Conservation (phyloP, 495 filamentous ascomycete species). For the Xylaria curta region DNA sequence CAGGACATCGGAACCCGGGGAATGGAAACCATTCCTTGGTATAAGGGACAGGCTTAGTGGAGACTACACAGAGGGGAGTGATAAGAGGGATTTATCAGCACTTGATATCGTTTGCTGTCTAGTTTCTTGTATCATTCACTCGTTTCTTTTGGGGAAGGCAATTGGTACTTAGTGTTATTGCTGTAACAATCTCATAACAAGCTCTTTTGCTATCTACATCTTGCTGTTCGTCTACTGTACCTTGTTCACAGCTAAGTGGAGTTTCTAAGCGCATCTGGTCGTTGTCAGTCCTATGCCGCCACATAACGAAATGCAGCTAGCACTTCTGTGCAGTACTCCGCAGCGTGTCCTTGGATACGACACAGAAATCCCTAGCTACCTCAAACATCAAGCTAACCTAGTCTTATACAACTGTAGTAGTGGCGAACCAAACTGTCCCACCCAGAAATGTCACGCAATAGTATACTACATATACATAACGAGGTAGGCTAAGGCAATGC, state of each 20-base stretch:
- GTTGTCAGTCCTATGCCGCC: not conserved
- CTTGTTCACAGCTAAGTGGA: not conserved
- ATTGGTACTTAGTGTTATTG: not conserved
- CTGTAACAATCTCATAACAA: not conserved
- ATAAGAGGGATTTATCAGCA: not conserved
- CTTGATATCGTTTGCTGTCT: not conserved
- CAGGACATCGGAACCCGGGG: conserved; percentile 37
- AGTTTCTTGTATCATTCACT: not conserved
- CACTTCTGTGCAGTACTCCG: not conserved
- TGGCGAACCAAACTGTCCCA: not conserved
- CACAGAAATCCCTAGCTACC: not conserved
- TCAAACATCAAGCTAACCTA: not conserved
- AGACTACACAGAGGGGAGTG: not conserved
- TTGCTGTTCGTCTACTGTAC: not conserved
- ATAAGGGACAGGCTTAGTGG: not conserved
- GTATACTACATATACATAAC: not conserved
- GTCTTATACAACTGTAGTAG: not conserved
- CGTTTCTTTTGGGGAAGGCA: not conserved
- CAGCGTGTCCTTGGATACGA: conserved; percentile 15
- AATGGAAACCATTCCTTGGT: conserved; percentile 24
- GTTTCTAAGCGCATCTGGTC: not conserved
- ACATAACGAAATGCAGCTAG: not conserved
- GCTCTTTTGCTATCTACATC: not conserved
- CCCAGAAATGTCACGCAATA: not conserved
- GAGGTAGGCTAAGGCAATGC: not conserved